Conservation (phyloP, 495 filamentous ascomycete genomes). For the Xylaria acuta region DNA sequence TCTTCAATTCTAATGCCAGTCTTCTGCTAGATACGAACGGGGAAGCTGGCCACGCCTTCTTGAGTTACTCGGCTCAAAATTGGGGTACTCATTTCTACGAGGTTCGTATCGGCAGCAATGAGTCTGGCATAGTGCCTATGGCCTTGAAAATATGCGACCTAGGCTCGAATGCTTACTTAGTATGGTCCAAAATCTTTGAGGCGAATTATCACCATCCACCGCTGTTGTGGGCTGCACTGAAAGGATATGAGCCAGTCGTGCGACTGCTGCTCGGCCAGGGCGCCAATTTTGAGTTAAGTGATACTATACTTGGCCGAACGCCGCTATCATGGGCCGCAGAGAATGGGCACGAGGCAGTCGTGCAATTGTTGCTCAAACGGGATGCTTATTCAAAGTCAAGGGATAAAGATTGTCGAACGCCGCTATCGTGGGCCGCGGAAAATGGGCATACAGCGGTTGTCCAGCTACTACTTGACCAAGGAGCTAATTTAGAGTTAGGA, state of each 20-base stretch:
- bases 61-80: neutral
- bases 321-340: neutral
- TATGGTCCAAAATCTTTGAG: neutral
- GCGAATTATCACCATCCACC: neutral
- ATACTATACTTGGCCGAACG: neutral
- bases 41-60: neutral
- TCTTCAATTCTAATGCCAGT: neutral
- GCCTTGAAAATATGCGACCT: neutral
- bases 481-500: neutral
- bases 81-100: neutral
- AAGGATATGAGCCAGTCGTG: neutral
- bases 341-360: neutral
- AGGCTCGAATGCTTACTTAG: neutral
- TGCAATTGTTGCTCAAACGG: neutral
- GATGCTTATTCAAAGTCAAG: neutral
- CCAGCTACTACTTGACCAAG: neutral
- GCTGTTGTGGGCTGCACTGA: neutral
- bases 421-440: too few relatives aligned
- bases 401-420: neutral
- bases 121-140: neutral
- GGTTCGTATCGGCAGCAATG: neutral
- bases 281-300: neutral
- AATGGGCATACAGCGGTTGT: neutral
- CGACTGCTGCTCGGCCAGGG: neutral
- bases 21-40: too few relatives aligned